Conservation (phyloP, 2,329 filamentous ascomycete genomes). For the Dendryphion nanum region DNA sequence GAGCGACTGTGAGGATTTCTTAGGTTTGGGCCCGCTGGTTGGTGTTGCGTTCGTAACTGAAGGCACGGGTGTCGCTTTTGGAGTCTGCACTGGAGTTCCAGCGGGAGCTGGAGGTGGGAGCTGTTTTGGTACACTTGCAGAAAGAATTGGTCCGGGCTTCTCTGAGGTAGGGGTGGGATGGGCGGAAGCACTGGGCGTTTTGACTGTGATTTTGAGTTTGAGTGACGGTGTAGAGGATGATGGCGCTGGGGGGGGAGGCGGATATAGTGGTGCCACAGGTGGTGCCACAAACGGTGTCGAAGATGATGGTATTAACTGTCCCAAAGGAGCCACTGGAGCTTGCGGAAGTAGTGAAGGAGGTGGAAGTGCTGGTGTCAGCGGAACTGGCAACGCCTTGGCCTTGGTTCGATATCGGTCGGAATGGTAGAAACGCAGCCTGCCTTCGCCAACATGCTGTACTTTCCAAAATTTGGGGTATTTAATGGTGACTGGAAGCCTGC, state of each 20-base stretch:
- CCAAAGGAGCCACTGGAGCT: too few relatives aligned
- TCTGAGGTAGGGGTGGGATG: too few relatives aligned
- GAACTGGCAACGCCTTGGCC: constrained; percentile 1
- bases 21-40: background rate
- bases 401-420: constrained; percentile 20
- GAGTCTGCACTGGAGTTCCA: too few relatives aligned
- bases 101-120: too few relatives aligned
- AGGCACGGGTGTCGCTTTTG: too few relatives aligned
- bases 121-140: too few relatives aligned
- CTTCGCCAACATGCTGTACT: constrained; percentile 53
- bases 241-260: background rate
- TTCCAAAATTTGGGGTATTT: constrained; percentile 59
- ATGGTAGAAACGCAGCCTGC: constrained; percentile 28
- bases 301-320: too few relatives aligned
- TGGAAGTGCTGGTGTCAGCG: too few relatives aligned
- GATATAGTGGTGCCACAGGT: background rate
- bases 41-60: too few relatives aligned
- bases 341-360: too few relatives aligned
- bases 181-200: too few relatives aligned
- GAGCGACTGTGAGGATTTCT: background rate
- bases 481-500: constrained; percentile 50
- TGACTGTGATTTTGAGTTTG: background rate
- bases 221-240: background rate
- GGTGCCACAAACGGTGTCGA: background rate
- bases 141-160: too few relatives aligned